Percentiles rank a stretch among this genome's conserved stretches.
phyloP scores from a whole-genome alignment of 73 alveolate species.

The Diophrys sp. region DNA sequence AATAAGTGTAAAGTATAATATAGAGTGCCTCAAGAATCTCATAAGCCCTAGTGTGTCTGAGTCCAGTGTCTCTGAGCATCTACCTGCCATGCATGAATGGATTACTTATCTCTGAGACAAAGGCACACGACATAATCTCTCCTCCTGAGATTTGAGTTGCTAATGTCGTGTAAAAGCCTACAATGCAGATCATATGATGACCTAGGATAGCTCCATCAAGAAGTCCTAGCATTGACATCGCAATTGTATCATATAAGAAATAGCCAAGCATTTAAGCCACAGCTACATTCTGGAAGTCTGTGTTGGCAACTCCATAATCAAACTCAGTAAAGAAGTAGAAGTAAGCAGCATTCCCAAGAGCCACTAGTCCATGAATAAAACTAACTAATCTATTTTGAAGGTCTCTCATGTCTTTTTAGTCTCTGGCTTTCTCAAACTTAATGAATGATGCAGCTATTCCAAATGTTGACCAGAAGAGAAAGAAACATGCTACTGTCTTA shows the following conservation, averaged over 20 bases:
- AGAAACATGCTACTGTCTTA: no score
- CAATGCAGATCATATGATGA: conserved; percentile 40
- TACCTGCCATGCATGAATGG: conserved; percentile 62
- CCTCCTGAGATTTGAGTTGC: conserved; percentile 18
- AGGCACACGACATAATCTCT: conserved; percentile 21
- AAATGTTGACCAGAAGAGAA: no score
- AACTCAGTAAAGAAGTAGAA: conserved; percentile 23
- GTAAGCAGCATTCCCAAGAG: conserved; percentile 14
- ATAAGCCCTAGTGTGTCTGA: conserved; percentile 52
- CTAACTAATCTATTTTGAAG: conserved; percentile 40
- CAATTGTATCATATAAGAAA: conserved; percentile 49
- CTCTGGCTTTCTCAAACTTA: no score
- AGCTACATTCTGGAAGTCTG: neutral
- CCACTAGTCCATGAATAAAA: conserved; percentile 33
- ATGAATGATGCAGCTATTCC: no score
- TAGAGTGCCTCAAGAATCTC: conserved; percentile 40
- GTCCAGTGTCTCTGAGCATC: conserved; percentile 27
- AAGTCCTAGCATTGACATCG: conserved; percentile 44
- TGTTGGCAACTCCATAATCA: conserved; percentile 27
- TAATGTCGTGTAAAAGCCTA: conserved; percentile 31
- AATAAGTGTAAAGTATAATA: conserved; percentile 34
- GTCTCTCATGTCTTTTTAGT: no score
- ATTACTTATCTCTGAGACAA: conserved; percentile 48
- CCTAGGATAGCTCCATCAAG: conserved; percentile 43
- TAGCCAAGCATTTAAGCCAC: conserved; percentile 4